Conservation (phyloP, 257 asterid genomes). For the Ehretia macrophylla region DNA sequence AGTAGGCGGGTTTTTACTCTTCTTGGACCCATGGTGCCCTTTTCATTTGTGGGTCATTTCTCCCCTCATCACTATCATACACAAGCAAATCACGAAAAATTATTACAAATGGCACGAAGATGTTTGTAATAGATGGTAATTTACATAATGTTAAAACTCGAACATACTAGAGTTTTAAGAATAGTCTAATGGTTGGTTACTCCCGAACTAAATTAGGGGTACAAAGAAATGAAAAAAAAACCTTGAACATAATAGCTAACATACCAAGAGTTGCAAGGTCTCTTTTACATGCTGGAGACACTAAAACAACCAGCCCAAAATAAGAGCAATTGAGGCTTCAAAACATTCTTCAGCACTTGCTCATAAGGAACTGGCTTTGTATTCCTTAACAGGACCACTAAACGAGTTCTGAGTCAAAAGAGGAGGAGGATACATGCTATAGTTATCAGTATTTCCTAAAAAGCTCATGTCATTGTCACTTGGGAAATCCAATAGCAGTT, state of each 20-base stretch:
- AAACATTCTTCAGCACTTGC: not conserved
- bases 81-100: too few species aligned
- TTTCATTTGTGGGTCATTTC: too few species aligned
- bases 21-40: too few species aligned
- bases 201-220: too few species aligned
- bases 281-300: slow-evolving; percentile 21
- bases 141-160: not conserved
- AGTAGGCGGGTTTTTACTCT: too few species aligned
- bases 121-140: too few species aligned
- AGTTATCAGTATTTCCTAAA: slow-evolving; percentile 42
- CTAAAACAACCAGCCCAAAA: slow-evolving; percentile 32
- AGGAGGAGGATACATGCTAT: slow-evolving; percentile 29
- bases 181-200: too few species aligned
- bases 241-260: too few species aligned
- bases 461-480: slow-evolving; percentile 82
- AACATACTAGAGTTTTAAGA: too few species aligned
- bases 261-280: not conserved
- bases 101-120: too few species aligned
- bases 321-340: not conserved
- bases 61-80: too few species aligned
- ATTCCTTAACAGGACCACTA: slow-evolving; percentile 11
- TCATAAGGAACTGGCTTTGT: slow-evolving; percentile 15
- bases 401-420: slow-evolving; percentile 23
- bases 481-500: slow-evolving; percentile 77
- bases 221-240: too few species aligned